phyloP scores from a whole-genome alignment of 2,329 filamentous ascomycete species.

The Pseudogymnoascus sp. region DNA sequence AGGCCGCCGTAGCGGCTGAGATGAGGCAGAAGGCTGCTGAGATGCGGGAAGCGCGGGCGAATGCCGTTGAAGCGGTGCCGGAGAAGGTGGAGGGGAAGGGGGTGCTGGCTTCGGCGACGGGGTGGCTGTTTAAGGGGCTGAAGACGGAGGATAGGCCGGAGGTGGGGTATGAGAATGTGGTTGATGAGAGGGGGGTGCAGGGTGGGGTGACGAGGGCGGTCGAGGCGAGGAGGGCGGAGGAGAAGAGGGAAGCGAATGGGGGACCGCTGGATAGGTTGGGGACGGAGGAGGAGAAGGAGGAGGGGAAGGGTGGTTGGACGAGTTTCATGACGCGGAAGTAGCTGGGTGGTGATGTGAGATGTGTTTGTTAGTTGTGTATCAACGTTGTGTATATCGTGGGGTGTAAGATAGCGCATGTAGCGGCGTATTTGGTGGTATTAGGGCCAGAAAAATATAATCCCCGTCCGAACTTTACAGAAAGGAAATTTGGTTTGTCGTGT shows the following conservation, averaged over 20 bases:
- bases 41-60: not conserved
- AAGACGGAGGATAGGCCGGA: constrained; percentile 26
- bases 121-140: constrained; percentile 27
- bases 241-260: constrained; percentile 24
- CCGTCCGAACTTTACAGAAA: not conserved
- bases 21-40: not conserved
- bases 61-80: constrained; percentile 15
- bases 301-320: constrained; percentile 20
- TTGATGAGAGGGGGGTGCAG: constrained; percentile 15
- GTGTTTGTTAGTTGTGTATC: not conserved
- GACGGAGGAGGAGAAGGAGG: constrained; percentile 14
- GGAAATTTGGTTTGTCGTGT: not conserved
- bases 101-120: constrained; percentile 20
- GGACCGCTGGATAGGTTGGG: constrained; percentile 25
- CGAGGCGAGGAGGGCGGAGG: constrained; percentile 9
- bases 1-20: constrained; percentile 32
- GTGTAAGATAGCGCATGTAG: not conserved
- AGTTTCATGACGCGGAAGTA: constrained; percentile 20
- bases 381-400: not conserved
- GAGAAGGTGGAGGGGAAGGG: constrained; percentile 24
- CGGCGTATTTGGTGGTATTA: not conserved
- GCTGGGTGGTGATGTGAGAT: not conserved
- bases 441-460: not conserved
- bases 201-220: not conserved
- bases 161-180: constrained; percentile 20